Conservation (phyloP, 225 moss, liverwort and hornwort genomes). For the Straminergon stramineum region DNA sequence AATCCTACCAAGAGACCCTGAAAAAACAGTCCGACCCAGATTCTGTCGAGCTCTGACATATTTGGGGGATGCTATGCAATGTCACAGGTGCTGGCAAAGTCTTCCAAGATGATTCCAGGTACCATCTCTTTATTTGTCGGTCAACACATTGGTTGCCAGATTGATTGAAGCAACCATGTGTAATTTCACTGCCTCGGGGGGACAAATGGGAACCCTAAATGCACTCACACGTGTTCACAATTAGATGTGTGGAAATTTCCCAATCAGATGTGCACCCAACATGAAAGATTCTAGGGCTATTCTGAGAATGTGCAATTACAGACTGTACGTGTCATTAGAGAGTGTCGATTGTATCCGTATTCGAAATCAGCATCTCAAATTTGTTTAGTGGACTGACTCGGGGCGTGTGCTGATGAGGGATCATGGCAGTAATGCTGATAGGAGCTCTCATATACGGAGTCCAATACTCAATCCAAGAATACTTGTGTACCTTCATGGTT, state of each 20-base stretch:
- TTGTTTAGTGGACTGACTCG: constrained; percentile 10
- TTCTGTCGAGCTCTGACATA: background rate
- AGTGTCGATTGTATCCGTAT: background rate
- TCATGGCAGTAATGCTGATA: constrained; percentile 47
- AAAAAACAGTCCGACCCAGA: background rate
- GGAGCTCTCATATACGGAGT: constrained; percentile 43
- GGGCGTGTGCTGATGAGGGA: constrained; percentile 29
- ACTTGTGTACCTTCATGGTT: constrained; percentile 42
- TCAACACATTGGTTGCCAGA: background rate
- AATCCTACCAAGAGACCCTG: background rate
- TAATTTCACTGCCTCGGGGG: background rate
- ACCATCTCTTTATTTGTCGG: constrained; percentile 10
- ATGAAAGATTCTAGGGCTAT: background rate
- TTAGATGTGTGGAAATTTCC: background rate
- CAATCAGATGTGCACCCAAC: background rate
- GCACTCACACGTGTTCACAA: background rate
- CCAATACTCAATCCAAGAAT: constrained; percentile 39
- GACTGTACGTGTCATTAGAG: background rate
- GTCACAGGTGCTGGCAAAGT: constrained; percentile 43
- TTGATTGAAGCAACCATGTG: background rate
- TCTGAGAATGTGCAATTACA: background rate
- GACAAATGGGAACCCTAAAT: background rate
- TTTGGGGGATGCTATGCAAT: background rate
- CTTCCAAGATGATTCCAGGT: constrained; percentile 66
- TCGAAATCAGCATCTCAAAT: background rate